Base-by-base conservation (phyloP, 2,329 filamentous ascomycete species). In the Calonectria hawksworthii region DNA sequence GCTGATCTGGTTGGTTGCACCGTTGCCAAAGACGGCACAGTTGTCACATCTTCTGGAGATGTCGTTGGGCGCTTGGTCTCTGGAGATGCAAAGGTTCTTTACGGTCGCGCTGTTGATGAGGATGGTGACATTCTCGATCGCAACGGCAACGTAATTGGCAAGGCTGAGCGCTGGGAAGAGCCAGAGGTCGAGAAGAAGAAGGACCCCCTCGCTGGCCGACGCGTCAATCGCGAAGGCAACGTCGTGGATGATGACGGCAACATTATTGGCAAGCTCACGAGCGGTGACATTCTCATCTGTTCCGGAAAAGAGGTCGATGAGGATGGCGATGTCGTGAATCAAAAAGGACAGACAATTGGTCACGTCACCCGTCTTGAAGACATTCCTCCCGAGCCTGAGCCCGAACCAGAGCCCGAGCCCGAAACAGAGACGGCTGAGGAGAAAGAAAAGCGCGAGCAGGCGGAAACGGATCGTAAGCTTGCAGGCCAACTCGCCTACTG, bases 51-150 rank as follows among this genome's bases (percentile, higher is more conserved):
- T 0, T 87, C 90, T 65, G 94, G 94, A 44, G 92, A 94, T 76
- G 89, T 94, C 30, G 94, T 97, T 63, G 95, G 95, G 28, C 89
- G 93, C 52, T 89, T 96, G 50, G 87, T 90, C 4, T 91, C 92
- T 61, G 95, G 95, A 3, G 94, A 98, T 70, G 83, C 90, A 44
- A 95, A 95, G 89, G 87, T 89, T 67, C 89, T 98, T 1, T 91
- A 93, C 47, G 95, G 95, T 21, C 93, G 94, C 61, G 81, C 88
- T 11, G 95, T 97, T 23, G 95, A 97, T 72, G 93, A 95, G 75
- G 95, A 98, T 76, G 95, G 95, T 47, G 95, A 97, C 72, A 92
- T 98, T 38, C 88, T 94, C 71, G 95, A 97, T 87, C 93, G 92
- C 83, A 96, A 95, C 81, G 91, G 91, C 38, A 92, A 92, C 76